A percentile compares a stretch with the other conserved stretches of the same genome.
Evolutionary conservation across 176 grass and related monocot genomes (phyloP).

Genomic region (Aechmea fasciata): DNA sequence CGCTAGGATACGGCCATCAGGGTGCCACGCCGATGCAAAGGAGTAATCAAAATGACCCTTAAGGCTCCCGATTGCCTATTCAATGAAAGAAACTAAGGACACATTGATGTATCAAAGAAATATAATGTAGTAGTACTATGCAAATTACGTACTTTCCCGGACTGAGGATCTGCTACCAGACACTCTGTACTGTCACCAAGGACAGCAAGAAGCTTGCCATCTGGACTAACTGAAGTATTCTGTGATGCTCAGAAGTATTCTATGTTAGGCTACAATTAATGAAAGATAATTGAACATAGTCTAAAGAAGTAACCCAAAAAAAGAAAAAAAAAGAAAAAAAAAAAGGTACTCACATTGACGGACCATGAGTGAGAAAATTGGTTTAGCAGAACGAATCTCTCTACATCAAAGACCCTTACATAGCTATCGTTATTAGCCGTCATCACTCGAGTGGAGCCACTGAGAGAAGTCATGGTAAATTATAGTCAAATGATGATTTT

Average conservation of each 20-base stretch:
- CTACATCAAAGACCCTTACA: conserved; percentile 37
- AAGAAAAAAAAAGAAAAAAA: background rate
- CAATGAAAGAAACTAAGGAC: background rate
- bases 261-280: background rate
- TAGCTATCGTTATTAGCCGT: conserved; percentile 45
- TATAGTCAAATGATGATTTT: background rate
- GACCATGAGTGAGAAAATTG: conserved; percentile 42
- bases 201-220: conserved; percentile 21
- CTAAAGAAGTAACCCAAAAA: background rate
- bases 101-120: background rate
- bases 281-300: background rate
- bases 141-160: conserved; percentile 14
- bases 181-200: conserved; percentile 16
- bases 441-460: conserved; percentile 43
- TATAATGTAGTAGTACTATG: background rate
- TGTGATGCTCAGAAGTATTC: background rate
- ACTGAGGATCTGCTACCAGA: conserved; percentile 9
- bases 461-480: conserved; percentile 21
- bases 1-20: conserved; percentile 7
- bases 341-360: conserved; percentile 49
- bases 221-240: conserved; percentile 15
- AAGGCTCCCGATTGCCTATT: background rate
- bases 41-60: conserved; percentile 6
- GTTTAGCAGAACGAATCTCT: conserved; percentile 31
- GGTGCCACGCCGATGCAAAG: conserved; percentile 16